Evolutionary conservation across 768 basidiomycete species (phyloP).

Genomic region (Sutorius australiensis): DNA sequence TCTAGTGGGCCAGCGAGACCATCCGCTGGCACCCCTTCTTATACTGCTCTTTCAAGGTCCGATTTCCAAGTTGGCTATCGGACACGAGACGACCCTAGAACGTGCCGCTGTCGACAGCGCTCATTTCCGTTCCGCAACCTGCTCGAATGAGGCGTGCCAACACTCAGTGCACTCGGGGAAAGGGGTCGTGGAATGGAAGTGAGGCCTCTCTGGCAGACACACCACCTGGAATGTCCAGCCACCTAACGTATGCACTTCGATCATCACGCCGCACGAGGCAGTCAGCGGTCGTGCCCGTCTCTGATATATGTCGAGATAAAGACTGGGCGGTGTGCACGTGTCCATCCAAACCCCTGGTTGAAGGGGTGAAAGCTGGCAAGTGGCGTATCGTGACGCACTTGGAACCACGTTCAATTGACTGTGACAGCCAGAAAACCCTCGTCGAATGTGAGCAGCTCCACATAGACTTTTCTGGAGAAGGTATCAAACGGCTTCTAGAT

Average conservation of each 20-base stretch:
- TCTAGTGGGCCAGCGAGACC: conserved; percentile 25
- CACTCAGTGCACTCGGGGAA: conserved; percentile 1
- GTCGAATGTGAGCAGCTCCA: not conserved
- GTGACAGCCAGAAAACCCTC: conserved; percentile 2
- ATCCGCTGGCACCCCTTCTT: conserved; percentile 13
- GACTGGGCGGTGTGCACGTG: not conserved
- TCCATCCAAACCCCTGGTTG: not conserved
- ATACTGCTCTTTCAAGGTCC: conserved; percentile 26
- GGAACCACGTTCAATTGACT: not conserved
- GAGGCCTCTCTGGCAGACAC: conserved; percentile 1
- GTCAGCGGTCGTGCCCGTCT: not conserved
- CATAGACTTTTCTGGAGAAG: conserved; percentile 1
- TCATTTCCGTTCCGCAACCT: conserved; percentile 23
- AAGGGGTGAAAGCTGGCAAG: not conserved
- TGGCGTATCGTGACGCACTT: not conserved
- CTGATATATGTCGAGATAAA: not conserved
- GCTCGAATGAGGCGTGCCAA: conserved; percentile 2
- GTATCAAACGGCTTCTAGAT: conserved; percentile 18
- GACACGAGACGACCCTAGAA: conserved; percentile 26
- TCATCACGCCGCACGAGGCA: conserved; percentile 5
- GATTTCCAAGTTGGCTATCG: conserved; percentile 5
- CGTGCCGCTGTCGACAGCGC: conserved; percentile 10
- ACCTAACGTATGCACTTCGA: not conserved
- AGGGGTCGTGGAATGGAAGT: conserved; percentile 17
- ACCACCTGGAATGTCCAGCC: not conserved